Percentiles rank a stretch among this genome's conserved stretches.
Evolutionary conservation across 805 yeast species (phyloP).

Genomic region (Myxozyma geophila): DNA sequence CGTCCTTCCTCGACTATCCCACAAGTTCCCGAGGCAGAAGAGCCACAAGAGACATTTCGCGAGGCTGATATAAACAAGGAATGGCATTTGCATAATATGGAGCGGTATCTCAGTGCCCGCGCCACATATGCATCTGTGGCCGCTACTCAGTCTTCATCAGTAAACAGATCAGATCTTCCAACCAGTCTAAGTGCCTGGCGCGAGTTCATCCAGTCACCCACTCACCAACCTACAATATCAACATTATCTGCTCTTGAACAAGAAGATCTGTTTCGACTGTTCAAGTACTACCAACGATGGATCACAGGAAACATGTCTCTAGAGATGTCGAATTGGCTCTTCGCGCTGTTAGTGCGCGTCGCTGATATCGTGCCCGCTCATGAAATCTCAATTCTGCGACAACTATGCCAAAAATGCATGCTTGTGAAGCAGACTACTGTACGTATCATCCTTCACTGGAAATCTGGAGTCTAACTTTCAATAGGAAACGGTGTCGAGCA

Average conservation of each 20-base stretch:
- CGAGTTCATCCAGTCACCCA: conserved; percentile 45
- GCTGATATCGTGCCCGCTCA: conserved; percentile 48
- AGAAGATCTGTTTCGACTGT: conserved; percentile 45
- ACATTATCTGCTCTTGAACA: conserved; percentile 48
- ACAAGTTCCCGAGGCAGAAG: not conserved
- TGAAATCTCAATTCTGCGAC: conserved; percentile 51
- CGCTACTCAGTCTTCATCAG: conserved; percentile 5
- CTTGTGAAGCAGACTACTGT: conserved; percentile 31
- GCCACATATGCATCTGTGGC: conserved; percentile 9
- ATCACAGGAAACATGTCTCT: conserved; percentile 44
- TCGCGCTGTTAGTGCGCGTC: conserved; percentile 47
- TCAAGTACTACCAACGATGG: conserved; percentile 54
- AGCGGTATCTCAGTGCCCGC: conserved; percentile 20
- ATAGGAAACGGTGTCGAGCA: conserved; percentile 28
- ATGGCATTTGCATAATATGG: conserved; percentile 29
- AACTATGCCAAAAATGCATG: conserved; percentile 47
- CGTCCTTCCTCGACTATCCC: not conserved
- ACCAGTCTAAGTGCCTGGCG: conserved; percentile 52
- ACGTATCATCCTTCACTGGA: not conserved
- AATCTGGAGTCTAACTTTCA: not conserved
- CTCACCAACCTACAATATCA: conserved; percentile 44
- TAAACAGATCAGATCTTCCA: conserved; percentile 44
- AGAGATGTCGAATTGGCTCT: conserved; percentile 49
- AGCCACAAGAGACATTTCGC: not conserved
- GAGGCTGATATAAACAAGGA: conserved; percentile 4